Base-by-base conservation (phyloP, 2,329 filamentous ascomycete species). In the Colletotrichum phormii region DNA sequence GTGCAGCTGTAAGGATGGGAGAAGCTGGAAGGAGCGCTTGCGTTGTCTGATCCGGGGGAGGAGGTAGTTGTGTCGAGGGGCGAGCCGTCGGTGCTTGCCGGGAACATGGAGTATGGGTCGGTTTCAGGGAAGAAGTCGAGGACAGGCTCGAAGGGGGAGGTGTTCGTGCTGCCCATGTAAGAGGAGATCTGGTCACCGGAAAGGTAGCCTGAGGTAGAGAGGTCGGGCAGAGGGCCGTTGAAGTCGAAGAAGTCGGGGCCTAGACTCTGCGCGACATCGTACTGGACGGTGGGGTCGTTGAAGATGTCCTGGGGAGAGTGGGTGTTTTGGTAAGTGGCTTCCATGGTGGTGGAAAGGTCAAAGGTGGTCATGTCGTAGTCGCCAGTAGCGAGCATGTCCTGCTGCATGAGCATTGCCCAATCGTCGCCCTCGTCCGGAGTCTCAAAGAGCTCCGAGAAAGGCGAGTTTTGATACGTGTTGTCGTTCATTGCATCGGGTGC, bases 381-480 rank as follows among this genome's bases (percentile, higher is more conserved):
- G 57, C 71, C 61, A 12, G 65, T 55, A 60, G 66, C 46, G 64
- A 64, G 53, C 58, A 60, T 69, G 26, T 74, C 72, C 13, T 74
- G 69, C 46, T 72, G 51, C 5, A 74, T 72, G 31, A 67, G 64
- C 12, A 72, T 57, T 49, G 71, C 46, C 71, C 66, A 73, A 35
- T 71, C 63, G 22, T 64, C 60, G 54, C 53, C 54, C 60, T 71
- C 71, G 29, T 65, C 71, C 55, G 71, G 35, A 12, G 42, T 26
- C 13, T 73, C 71, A 12, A n/a, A 65, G 55, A 73, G 67, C 9
- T 73, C 71, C 66, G 66, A 71, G 66, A 73, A 54, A 37, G 71
- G 71, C n/a, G 71, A 73, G 49, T 53, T 46, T 15, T 22, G 57
- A 58, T 53, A 64, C 62, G 69, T 60, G 59, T 33, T 66, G 65